Percentiles rank a stretch among this genome's conserved stretches.
Conservation (phyloP, 2,329 filamentous ascomycete species). For the Huntiella abstrusa region DNA sequence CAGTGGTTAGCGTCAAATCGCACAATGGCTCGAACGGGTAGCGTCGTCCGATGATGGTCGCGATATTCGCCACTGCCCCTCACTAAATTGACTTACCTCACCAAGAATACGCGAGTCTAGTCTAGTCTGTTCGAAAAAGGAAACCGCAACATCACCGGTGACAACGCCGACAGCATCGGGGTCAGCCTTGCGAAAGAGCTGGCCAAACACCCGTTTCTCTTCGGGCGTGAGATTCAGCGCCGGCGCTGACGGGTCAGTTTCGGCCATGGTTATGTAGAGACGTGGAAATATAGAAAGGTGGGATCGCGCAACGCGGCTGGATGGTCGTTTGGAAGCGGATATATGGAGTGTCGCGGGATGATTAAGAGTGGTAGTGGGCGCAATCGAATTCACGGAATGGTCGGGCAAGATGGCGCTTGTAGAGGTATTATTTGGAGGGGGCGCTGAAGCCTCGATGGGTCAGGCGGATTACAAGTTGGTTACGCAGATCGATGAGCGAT, state of each 20-base stretch:
- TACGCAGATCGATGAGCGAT: no score
- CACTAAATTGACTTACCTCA: slow-evolving; percentile 41
- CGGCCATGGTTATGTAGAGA: slow-evolving; percentile 7
- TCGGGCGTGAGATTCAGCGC: slow-evolving; percentile 74
- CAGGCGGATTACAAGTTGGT: no score
- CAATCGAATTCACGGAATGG: no score
- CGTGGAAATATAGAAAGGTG: neutral
- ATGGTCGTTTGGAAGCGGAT: neutral
- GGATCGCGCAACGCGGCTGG: neutral
- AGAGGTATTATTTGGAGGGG: no score
- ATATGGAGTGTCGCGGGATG: neutral
- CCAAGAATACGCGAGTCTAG: slow-evolving; percentile 72
- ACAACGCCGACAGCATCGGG: slow-evolving; percentile 82
- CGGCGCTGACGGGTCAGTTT: slow-evolving; percentile 21
- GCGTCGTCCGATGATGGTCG: neutral
- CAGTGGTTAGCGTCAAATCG: slow-evolving; percentile 1
- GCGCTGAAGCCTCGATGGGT: no score
- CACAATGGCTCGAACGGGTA: neutral
- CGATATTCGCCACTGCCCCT: neutral
- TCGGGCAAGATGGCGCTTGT: no score
- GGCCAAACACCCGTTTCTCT: slow-evolving; percentile 84
- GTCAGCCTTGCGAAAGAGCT: slow-evolving; percentile 85
- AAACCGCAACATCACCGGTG: slow-evolving; percentile 86
- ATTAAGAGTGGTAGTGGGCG: no score
- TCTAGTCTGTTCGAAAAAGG: slow-evolving; percentile 94